Base-by-base conservation (phyloP, 495 filamentous ascomycete genomes). In the Arthonia radiata region DNA sequence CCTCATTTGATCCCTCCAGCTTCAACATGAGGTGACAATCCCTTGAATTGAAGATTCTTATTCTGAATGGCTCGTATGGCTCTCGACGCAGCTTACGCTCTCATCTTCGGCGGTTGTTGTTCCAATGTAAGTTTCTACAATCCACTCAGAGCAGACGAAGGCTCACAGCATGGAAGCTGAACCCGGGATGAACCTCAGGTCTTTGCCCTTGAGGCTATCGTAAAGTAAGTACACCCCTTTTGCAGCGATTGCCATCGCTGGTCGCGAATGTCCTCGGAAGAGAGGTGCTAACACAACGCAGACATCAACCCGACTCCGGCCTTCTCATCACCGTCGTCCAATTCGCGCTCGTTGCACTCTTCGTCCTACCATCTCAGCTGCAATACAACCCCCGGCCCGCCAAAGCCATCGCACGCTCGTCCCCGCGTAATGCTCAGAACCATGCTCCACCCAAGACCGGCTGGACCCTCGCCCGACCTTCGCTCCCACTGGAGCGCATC, bases 31-130 rank as follows among this genome's bases (percentile, higher is more conserved):
- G n/a, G n/a, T n/a, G n/a, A n/a, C n/a, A n/a, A n/a, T n/a, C n/a
- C n/a, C n/a, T n/a, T n/a, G n/a, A n/a, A n/a, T n/a, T n/a, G n/a
- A n/a, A n/a, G n/a, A n/a, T n/a, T n/a, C n/a, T n/a, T n/a, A n/a
- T n/a, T n/a, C n/a, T n/a, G n/a, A n/a, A n/a, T n/a, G n/a, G n/a
- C n/a, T n/a, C n/a, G n/a, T n/a, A n/a, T n/a, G n/a, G n/a, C n/a
- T n/a, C n/a, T n/a, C n/a, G n/a, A n/a, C n/a, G n/a, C n/a, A n/a
- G n/a, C n/a, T n/a, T n/a, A n/a, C n/a, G 64, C 57, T 13, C 56
- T 93, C 30, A 97, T 97, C 25, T 92, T 97, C 44, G 86, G 89
- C 21, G 86, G 86, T 18, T 99, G 86, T 43, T 99, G 86, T 56
- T 80, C 81, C 17, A 99, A 94, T 57, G 86, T 97, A 47, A 49